Evolutionary conservation across 2,329 filamentous ascomycete species (phyloP), one percentile per base, ranked within the genome.

Genomic region (Cladosporium sp.): DNA sequence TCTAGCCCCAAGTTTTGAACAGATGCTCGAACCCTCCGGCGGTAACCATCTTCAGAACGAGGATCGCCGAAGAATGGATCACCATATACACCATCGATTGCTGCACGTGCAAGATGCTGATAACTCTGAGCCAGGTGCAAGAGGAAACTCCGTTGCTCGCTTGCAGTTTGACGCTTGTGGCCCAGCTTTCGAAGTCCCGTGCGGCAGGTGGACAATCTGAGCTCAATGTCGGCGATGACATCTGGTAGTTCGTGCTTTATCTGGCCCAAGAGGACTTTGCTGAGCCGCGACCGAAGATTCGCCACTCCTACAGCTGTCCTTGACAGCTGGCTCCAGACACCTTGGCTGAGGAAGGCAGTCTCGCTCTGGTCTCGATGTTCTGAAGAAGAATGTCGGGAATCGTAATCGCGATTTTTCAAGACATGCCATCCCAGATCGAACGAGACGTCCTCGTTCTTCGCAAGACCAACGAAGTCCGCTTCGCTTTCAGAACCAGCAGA

Each of bases 371-470:
- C 36, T 8, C 49, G 61, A 16, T 48, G 14, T 11, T 28, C 61
- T 13, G 8, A 30, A 28, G 51, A 57, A 11, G 2, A n/a, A 30
- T 63, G 48, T 7, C 36, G 34, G 11, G 49, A 30, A 48, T 74
- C 70, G n/a, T 67, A 68, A 1, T 67, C 70, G 10, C 79, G 73
- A 65, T 87, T 87, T 23, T 79, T 82, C 5, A 88, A 68, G 21
- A 86, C 79, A 67, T 87, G 83, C 84, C 84, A 87, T 0, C 84
- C 84, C 0, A 82, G 78, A 34, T 77, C 70, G 23, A 82, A 74
- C 16, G 72, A 69, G 49, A 80, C 73, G 54, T 80, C 72, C 25
- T 77, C 72, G 67, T 81, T 81, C 61, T 74, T 72, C 0, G 77
- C 78, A 0, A 81, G 66, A 6, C 77, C 71, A 21, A 82, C 67